Evolutionary conservation across 1,284 basidiomycete species (phyloP), one percentile per base, ranked within the genome.

Genomic region (Puccinia coronata): DNA sequence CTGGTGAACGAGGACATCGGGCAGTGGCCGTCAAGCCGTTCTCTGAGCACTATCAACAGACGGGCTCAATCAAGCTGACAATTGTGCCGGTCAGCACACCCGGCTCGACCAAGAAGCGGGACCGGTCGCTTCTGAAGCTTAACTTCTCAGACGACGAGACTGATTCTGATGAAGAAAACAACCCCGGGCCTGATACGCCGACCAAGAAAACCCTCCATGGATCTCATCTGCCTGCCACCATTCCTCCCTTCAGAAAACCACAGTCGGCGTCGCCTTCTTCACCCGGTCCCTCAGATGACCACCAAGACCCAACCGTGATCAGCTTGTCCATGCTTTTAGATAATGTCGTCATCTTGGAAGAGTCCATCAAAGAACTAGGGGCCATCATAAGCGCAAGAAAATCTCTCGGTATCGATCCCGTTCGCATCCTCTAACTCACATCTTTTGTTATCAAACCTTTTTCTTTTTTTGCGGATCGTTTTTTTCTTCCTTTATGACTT

Each of bases 271-370:
- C n/a, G n/a, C 47, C 8, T 41, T 20, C n/a, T 23, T 41, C 61
- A 70, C 63, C 72, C 67, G 77, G 49, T 34, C 74, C 75, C 73
- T 47, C 85, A 86, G 43, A 82, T 36, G 0, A 14, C 59, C 31
- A 83, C 82, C 82, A 85, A 83, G 69, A 77, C 86, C 16, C 87
- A 87, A 67, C 31, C 47, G 36, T 86, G 23, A 89, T 94, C 39
- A 93, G 92, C 16, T 88, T 97, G 47, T 95, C 93, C 41, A 91
- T 90, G 83, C 86, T 97, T 81, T 87, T 99, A 84, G 97, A 99
- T 86, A 98, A 99, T 85, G 92, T 96, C 36, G 94, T 99, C 28
- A 91, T 99, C 73, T 86, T 99, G 82, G 96, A 99, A 87, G 96
- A 99, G 87, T 92, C 92, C 82, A 92, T 98, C 84, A 97, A 98